A percentile compares a stretch with the other conserved stretches of the same genome.
phyloP scores from a whole-genome alignment of 441 rosid genomes.

The Adansonia gregorii region DNA sequence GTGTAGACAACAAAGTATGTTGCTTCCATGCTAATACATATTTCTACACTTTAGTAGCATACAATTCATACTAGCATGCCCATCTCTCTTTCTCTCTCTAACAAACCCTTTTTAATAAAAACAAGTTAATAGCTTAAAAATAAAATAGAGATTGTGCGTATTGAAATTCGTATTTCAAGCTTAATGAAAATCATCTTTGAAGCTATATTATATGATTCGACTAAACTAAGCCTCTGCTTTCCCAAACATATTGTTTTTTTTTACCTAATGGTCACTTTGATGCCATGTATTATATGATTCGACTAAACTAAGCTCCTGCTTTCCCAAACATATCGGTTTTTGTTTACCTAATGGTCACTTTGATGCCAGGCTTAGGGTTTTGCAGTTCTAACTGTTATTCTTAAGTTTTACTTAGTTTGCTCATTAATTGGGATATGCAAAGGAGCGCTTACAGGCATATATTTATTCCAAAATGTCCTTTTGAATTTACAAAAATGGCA shows the following conservation, averaged over 20 bases:
- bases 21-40: neutral
- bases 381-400: neutral
- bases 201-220: no score
- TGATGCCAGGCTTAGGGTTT: neutral
- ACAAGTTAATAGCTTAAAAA: no score
- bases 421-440: neutral
- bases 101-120: no score
- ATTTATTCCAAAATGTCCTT: neutral
- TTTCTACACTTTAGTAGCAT: neutral
- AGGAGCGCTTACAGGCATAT: neutral
- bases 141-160: no score
- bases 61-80: neutral
- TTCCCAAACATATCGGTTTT: neutral
- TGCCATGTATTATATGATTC: no score
- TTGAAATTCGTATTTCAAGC: no score
- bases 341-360: neutral
- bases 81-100: neutral
- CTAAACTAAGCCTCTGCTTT: no score
- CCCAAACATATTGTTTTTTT: no score
- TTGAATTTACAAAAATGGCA: neutral
- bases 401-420: neutral
- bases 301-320: no score
- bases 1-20: neutral
- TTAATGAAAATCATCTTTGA: no score
- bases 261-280: no score